Percentiles rank a stretch among this genome's conserved stretches.
phyloP scores from a whole-genome alignment of 106 monocot species.

The Allium cepa region DNA sequence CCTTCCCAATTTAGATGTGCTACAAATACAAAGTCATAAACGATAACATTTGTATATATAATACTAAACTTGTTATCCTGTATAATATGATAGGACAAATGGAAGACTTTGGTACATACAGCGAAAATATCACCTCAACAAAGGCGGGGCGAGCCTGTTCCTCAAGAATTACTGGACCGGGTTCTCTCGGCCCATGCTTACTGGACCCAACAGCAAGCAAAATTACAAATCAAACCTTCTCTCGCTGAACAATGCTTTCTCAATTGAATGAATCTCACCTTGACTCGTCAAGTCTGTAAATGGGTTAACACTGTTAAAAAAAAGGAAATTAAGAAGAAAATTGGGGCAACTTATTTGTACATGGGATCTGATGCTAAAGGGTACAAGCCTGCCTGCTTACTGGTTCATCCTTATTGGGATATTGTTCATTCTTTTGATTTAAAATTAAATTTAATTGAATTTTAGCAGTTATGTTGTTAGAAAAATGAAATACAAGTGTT shows the following conservation, averaged over 20 bases:
- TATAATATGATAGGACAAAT: conserved; percentile 13
- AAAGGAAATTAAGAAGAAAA: background rate
- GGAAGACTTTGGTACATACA: conserved; percentile 28
- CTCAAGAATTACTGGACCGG: conserved; percentile 19
- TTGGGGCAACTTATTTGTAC: background rate
- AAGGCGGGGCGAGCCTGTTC: conserved; percentile 23
- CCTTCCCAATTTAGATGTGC: background rate
- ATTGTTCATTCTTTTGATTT: too few relatives aligned
- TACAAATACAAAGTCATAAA: background rate
- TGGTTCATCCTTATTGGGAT: too few relatives aligned
- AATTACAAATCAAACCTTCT: conserved; percentile 10
- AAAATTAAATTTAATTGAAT: too few relatives aligned
- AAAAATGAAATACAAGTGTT: too few relatives aligned
- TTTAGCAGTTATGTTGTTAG: too few relatives aligned
- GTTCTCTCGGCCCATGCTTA: conserved; percentile 20
- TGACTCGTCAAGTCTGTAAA: background rate
- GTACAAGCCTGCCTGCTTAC: too few relatives aligned
- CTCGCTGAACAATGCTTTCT: conserved; percentile 2
- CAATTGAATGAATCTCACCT: background rate
- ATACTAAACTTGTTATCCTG: background rate
- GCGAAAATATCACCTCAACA: conserved; percentile 23
- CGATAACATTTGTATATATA: background rate
- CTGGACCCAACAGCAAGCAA: conserved; percentile 20
- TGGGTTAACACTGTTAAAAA: conserved; percentile 1
- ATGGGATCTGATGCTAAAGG: background rate